Evolutionary conservation across 2,329 filamentous ascomycete species (phyloP), one percentile per base, ranked within the genome.

Genomic region (Cladosporium sphaerospermum): DNA sequence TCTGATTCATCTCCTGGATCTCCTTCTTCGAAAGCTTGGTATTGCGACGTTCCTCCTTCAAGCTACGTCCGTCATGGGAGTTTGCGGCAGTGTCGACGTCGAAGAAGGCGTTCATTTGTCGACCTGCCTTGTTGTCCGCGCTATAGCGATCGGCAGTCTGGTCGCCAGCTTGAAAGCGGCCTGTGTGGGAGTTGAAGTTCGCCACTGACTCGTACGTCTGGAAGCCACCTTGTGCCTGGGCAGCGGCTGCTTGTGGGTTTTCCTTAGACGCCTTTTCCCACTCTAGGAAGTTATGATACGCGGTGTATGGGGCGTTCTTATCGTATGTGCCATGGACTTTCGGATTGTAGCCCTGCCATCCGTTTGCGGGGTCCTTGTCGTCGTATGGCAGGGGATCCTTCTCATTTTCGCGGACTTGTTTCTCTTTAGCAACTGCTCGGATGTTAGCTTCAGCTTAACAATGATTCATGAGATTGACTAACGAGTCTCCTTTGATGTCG

Each of bases 321-420:
- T 99, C 93, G 75, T 96, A 99, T 73, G 91, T 87, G 62, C 93
- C 93, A 69, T 99, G 93, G 43, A 99, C 92, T 19, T 89, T 88
- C 1, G 93, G 93, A 67, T 97, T 96, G 74, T 99, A 99, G 56
- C 92, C 90, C 54, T 67, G 56, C 62, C 61, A 44, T 34, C 43
- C 41, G 6, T 52, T 41, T 16, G 18, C 32, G 2, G 56, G 50
- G 31, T 50, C 44, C 14, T 48, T 41, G 13, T 51, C 46, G 19
- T 71, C 70, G 45, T 74, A 72, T 4, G 84, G 79, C 4, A 92
- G 75, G 46, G 90, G 85, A 5, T 90, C 39, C 32, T 43, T 56
- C 19, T 50, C 42, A 31, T 48, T 31, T 8, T 51, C 31, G 10
- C 51, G 44, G 19, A 32, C 47, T 32, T 32, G 32, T 23, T 47